phyloP scores from a whole-genome alignment of 768 basidiomycete species.

The Kondoa malvinella region DNA sequence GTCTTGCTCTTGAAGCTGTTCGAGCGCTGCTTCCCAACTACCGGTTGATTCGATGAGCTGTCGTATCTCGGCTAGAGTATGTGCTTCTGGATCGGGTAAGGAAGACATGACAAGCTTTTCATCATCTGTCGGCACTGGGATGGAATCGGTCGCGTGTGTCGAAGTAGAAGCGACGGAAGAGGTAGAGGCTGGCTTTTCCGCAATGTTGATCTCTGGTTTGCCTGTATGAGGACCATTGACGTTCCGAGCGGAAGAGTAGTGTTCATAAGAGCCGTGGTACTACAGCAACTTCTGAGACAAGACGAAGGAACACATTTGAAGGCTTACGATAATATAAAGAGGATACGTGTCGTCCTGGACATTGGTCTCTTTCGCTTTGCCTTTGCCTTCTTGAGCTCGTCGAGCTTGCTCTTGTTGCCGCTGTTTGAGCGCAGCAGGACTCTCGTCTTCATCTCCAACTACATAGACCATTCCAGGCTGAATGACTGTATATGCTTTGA shows the following conservation, averaged over 20 bases:
- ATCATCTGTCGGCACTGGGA: conserved; percentile 8
- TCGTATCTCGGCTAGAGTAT: conserved; percentile 13
- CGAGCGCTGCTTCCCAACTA: conserved; percentile 14
- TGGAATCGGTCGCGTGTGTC: not conserved
- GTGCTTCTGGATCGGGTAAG: conserved; percentile 12
- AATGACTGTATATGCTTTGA: conserved; percentile 39
- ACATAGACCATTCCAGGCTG: conserved; percentile 84
- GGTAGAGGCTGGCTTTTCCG: not conserved
- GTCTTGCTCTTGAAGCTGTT: conserved; percentile 13
- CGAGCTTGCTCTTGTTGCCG: conserved; percentile 4
- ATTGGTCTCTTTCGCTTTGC: conserved; percentile 14
- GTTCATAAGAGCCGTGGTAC: conserved; percentile 46
- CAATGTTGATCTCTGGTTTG: conserved; percentile 22
- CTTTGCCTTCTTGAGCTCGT: conserved; percentile 16
- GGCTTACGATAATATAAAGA: conserved; percentile 50
- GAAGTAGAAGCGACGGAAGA: not conserved
- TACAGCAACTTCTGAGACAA: not conserved
- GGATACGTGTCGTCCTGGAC: conserved; percentile 31
- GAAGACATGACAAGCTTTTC: conserved; percentile 16
- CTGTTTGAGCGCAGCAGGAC: conserved; percentile 13
- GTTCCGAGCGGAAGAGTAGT: conserved; percentile 84
- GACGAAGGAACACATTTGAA: not conserved
- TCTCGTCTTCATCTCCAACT: conserved; percentile 42
- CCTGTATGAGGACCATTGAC: conserved; percentile 66
- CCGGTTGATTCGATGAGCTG: conserved; percentile 12